Conservation (phyloP, 1,284 basidiomycete genomes). For the Ceraceosorus guamensis region DNA sequence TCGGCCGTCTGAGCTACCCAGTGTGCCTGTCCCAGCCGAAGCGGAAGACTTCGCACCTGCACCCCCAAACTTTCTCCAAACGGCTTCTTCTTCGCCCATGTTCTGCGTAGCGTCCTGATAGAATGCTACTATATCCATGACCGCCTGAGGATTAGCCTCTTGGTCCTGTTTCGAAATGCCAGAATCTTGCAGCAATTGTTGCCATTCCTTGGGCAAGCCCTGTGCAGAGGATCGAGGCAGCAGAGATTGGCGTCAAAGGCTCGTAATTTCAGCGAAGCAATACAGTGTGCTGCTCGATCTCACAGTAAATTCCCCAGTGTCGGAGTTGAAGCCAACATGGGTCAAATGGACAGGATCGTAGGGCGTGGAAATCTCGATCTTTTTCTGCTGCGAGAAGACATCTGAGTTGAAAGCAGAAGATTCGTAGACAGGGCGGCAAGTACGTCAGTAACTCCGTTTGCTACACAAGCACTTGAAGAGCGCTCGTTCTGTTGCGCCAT, state of each 20-base stretch:
- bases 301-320: conserved; percentile 74
- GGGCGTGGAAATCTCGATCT: conserved; percentile 87
- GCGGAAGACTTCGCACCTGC: conserved; percentile 24
- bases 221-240: conserved; percentile 51
- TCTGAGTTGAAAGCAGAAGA: too few relatives aligned
- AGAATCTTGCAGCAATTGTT: conserved; percentile 88
- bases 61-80: conserved; percentile 48
- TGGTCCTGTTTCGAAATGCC: conserved; percentile 92
- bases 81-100: conserved; percentile 36
- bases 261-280: conserved; percentile 1
- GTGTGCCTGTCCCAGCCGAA: neutral
- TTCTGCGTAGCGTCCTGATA: conserved; percentile 65
- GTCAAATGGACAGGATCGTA: conserved; percentile 99
- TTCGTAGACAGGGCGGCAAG: neutral
- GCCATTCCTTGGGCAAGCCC: conserved; percentile 98
- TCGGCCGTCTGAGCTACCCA: neutral
- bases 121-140: conserved; percentile 98
- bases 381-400: conserved; percentile 70
- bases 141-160: conserved; percentile 94
- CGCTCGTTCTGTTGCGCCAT: too few relatives aligned
- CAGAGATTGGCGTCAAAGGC: neutral
- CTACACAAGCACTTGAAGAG: neutral
- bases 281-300: neutral
- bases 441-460: neutral
- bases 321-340: conserved; percentile 97